Conservation (phyloP, 257 asterid species). For the Fraxinus excelsior region DNA sequence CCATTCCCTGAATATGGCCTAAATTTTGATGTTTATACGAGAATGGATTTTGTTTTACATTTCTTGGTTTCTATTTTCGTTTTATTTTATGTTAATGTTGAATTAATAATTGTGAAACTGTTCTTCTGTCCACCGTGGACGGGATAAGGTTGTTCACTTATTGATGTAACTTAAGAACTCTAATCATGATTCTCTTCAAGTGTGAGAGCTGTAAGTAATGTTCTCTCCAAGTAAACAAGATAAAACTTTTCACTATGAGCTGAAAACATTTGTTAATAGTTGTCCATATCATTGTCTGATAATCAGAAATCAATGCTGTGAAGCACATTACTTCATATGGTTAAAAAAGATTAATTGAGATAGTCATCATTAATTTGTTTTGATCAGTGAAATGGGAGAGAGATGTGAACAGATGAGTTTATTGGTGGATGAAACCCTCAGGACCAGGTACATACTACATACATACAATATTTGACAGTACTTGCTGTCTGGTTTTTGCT, state of each 20-base stretch:
- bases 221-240: no score
- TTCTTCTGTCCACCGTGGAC: no score
- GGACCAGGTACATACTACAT: slow-evolving; percentile 40
- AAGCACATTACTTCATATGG: not conserved
- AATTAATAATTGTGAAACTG: not conserved
- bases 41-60: not conserved
- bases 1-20: not conserved
- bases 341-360: not conserved
- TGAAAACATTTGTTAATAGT: not conserved
- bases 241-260: no score
- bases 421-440: slow-evolving; percentile 3
- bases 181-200: no score
- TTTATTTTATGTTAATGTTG: not conserved
- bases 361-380: not conserved
- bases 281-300: not conserved
- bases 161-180: no score
- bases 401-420: slow-evolving; percentile 20
- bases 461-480: not conserved
- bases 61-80: not conserved
- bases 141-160: no score
- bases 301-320: not conserved
- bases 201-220: no score
- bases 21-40: not conserved
- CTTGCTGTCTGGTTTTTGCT: not conserved
- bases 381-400: slow-evolving; percentile 21